Evolutionary conservation across 176 grass and related monocot species (phyloP), one percentile per base, ranked within the genome.

Genomic region (Triticum aestivum): DNA sequence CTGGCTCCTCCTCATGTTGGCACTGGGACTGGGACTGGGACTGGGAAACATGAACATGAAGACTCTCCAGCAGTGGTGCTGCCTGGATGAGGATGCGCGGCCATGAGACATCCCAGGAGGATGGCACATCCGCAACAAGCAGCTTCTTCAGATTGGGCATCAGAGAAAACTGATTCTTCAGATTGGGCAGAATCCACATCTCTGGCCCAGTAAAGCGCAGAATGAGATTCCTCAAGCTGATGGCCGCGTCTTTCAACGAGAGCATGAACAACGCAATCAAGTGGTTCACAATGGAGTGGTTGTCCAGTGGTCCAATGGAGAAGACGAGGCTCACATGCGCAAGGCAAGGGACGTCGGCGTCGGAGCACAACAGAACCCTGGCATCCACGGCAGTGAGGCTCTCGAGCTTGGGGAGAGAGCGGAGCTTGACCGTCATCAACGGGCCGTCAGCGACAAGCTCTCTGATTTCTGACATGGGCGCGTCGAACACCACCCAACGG

Each of bases 341-440:
- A 61, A 61, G 56, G 56, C 56, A 61, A 20, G 56, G 56, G 56
- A n/a, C 56, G 20, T 20, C 3, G 56, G 17, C 56, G 51, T 54
- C 51, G 17, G 56, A 61, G 17, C 56, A 21, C 56, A 61, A n/a
- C 56, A 61, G 17, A 20, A 61, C 56, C 0, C 2, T 61, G 56
- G 0, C 56, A 9, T 61, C 18, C 18, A 61, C 5, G 6, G 18
- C 20, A 5, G 56, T 9, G 20, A 61, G 56, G 2, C 56, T 61
- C 75, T 75, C 71, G 30, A 84, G 71, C 71, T 52, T 85, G 17
- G 72, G 83, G 1, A 85, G 72, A 77, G 7, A 20, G 4, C 26
- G 14, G 58, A 85, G 27, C 29, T 66, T 47, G 20, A 85, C 32
- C 18, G 49, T 65, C 18, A 26, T n/a, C 24, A 70, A 64, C 24